Evolutionary conservation across 1,139 yeast genomes (phyloP).

Genomic region (Nakaseomyces bracarensis): DNA sequence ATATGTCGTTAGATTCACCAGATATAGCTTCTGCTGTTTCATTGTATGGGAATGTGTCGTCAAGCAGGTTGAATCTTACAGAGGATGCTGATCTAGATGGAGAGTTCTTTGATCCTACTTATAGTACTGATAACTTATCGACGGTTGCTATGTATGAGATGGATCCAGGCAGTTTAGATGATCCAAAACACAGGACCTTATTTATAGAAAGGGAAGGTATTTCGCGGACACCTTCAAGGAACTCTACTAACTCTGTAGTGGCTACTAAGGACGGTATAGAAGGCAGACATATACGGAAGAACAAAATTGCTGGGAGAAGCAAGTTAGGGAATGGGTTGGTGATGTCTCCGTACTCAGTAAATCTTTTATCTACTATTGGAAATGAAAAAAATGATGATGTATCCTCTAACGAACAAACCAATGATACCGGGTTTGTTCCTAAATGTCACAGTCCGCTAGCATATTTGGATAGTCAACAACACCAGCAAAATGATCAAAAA

Average conservation of each 20-base stretch:
- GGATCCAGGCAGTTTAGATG: conserved; percentile 13
- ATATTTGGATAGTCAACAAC: neutral
- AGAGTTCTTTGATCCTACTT: neutral
- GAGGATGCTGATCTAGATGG: neutral
- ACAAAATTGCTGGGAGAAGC: conserved; percentile 31
- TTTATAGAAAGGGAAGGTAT: conserved; percentile 34
- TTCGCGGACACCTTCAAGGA: conserved; percentile 50
- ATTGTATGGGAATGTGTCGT: conserved; percentile 15
- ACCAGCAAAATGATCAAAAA: neutral
- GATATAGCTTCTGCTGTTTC: conserved; percentile 22
- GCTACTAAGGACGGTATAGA: conserved; percentile 70
- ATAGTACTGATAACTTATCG: conserved; percentile 18
- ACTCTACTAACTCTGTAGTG: conserved; percentile 56
- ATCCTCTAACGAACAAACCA: neutral
- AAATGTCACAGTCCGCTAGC: conserved; percentile 4
- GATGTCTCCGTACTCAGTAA: conserved; percentile 28
- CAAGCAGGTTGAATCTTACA: conserved; percentile 9
- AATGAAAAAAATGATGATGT: neutral
- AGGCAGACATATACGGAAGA: conserved; percentile 48
- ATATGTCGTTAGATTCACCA: conserved; percentile 19
- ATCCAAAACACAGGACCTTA: conserved; percentile 17
- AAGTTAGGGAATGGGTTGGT: neutral
- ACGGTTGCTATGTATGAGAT: conserved; percentile 21
- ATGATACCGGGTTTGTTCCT: neutral
- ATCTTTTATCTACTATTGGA: conserved; percentile 18